A percentile compares a stretch with the other conserved stretches of the same genome.
Conservation (phyloP, 148 eudicot species). For the Talinum fruticosum region DNA sequence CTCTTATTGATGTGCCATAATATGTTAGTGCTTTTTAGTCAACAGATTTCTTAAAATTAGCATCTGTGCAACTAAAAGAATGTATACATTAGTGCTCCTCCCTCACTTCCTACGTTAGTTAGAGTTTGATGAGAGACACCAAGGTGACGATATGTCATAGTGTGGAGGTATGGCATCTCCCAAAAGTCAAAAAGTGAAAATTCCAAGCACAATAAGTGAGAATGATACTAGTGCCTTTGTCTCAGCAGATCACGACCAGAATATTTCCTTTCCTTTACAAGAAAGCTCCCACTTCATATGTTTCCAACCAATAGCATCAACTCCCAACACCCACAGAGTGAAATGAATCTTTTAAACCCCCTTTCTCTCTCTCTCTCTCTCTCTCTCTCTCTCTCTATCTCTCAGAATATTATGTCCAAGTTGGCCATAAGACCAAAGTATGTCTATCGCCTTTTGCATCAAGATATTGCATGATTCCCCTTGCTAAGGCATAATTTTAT, state of each 20-base stretch:
- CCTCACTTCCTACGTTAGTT: not conserved
- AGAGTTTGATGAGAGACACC: not conserved
- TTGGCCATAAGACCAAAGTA: conserved; percentile 22
- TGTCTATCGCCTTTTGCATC: conserved; percentile 25
- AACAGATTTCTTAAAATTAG: not conserved
- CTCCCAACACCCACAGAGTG: conserved; percentile 9
- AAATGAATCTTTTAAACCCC: conserved; percentile 21
- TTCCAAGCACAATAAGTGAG: conserved; percentile 22
- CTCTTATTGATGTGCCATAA: not conserved
- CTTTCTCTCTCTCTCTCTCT: conserved; percentile 11
- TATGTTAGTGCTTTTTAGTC: not conserved
- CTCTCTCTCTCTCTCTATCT: not conserved
- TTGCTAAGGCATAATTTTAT: conserved; percentile 17
- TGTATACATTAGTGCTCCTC: not conserved
- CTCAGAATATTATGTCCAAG: conserved; percentile 3
- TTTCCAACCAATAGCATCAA: conserved; percentile 28
- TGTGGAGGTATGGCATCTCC: not conserved
- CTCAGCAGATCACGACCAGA: conserved; percentile 11
- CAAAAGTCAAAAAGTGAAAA: conserved; percentile 21
- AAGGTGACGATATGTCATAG: not conserved
- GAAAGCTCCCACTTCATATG: conserved; percentile 14
- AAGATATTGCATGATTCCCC: conserved; percentile 28
- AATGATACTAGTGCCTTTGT: conserved; percentile 20
- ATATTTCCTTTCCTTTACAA: conserved; percentile 20
- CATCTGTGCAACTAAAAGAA: not conserved